Base-by-base conservation (phyloP, 2,329 filamentous ascomycete species). In the Pseudocercospora macadamiae region DNA sequence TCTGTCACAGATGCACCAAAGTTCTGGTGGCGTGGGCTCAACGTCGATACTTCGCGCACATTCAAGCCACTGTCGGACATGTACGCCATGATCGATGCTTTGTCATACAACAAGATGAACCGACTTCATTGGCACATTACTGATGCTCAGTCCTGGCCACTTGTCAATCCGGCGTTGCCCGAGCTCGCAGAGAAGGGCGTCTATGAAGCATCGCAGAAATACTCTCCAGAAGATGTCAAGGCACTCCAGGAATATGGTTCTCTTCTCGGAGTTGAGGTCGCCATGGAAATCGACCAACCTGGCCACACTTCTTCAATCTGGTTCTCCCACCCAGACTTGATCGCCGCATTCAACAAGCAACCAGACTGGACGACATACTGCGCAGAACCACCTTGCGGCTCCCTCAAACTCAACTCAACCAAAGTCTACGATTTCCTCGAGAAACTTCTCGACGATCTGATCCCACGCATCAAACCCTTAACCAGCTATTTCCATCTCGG, bases 101-200 rank as follows among this genome's bases (percentile, higher is more conserved):
- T 88, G 1, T 79, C 89, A 1, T 91, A 86, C 83, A 91, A 87
- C 78, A 95, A 96, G 78, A 83, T 95, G 80, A 95, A 95, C 76
- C 82, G 86, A 4, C 81, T 96, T 56, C 91, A 95, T 74, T 79
- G 93, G 54, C 91, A 96, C 77, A 82, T 88, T 57, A 95, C 90
- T 3, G 91, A 96, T 74, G 86, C 88, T 14, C 91, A 96, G 74
- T 90, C 90, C 3, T 96, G 91, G 89, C 91, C 91, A 0, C 79
- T 96, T 21, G 90, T 91, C 65, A 87, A 96, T 51, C 89, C 90
- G 1, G 75, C 88, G 2, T 75, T 96, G 62, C 89, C 91, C 3
- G 83, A 88, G 59, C 79, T 96, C 2, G 82, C 90, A 2, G 75
- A 80, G 53, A 87, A 90, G 72, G 91, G 91, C 32, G 88, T 90